A percentile compares a stretch with the other conserved stretches of the same genome.
Conservation (phyloP, 108 stramenopile genomes). For the Licmophora abbreviata region DNA sequence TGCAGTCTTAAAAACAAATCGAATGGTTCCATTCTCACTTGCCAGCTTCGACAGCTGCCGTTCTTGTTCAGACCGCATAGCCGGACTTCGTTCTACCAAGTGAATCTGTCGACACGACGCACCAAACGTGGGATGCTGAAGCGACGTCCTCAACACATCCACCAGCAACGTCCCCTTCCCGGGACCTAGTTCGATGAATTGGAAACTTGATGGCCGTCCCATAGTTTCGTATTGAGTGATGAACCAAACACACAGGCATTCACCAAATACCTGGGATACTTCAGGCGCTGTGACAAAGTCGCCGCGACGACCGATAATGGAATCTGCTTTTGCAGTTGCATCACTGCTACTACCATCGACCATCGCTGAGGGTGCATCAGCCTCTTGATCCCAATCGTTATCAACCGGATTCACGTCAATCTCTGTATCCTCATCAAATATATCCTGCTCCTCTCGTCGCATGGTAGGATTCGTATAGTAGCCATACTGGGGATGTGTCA, state of each 20-base stretch:
- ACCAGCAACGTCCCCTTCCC: slow-evolving; percentile 94
- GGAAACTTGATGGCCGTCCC: slow-evolving; percentile 44
- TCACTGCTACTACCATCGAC: slow-evolving; percentile 3
- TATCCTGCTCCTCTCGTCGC: background rate
- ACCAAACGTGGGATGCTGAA: slow-evolving; percentile 27
- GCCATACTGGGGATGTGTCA: slow-evolving; percentile 68
- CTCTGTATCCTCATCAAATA: slow-evolving; percentile 9
- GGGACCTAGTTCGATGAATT: slow-evolving; percentile 91
- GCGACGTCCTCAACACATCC: slow-evolving; percentile 73
- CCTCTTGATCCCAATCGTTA: slow-evolving; percentile 12
- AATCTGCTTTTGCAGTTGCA: slow-evolving; percentile 13
- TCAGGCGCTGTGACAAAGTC: slow-evolving; percentile 99
- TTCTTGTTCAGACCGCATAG: slow-evolving; percentile 68
- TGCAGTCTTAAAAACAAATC: background rate
- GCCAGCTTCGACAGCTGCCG: slow-evolving; percentile 39
- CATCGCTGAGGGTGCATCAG: background rate
- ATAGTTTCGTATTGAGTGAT: slow-evolving; percentile 62
- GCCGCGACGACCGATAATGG: slow-evolving; percentile 76
- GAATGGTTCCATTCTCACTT: background rate
- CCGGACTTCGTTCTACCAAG: slow-evolving; percentile 83
- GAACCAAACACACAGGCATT: slow-evolving; percentile 91
- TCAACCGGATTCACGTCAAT: slow-evolving; percentile 15
- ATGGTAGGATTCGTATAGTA: slow-evolving; percentile 62
- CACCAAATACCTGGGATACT: slow-evolving; percentile 94
- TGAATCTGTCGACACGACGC: slow-evolving; percentile 42